phyloP scores from a whole-genome alignment of 345 rosid species.

The Capsella bursapastoris region DNA sequence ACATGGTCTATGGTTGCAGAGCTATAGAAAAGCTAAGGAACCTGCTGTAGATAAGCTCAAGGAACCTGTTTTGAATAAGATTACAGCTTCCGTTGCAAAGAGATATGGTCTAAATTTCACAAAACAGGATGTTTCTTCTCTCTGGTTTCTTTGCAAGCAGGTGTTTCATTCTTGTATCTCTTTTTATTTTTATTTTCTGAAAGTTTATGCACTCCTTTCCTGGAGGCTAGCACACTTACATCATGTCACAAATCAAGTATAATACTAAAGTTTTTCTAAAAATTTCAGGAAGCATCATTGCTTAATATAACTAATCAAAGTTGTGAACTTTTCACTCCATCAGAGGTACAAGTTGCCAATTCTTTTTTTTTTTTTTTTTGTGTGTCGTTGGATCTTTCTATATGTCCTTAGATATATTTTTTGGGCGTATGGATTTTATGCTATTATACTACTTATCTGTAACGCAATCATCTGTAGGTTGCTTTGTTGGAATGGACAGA shows the following conservation, averaged over 20 bases:
- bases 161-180: conserved; percentile 44
- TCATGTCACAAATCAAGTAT: not conserved
- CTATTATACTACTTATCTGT: conserved; percentile 34
- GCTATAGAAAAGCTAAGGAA: conserved; percentile 57
- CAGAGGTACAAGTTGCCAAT: conserved; percentile 61
- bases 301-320: conserved; percentile 82
- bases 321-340: conserved; percentile 78
- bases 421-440: not conserved
- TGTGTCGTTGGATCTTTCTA: not conserved
- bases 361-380: not conserved
- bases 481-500: conserved; percentile 96
- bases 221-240: not conserved
- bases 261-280: not conserved
- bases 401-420: not conserved
- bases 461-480: conserved; percentile 52
- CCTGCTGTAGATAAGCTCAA: conserved; percentile 81
- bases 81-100: conserved; percentile 62
- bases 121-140: conserved; percentile 75
- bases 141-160: conserved; percentile 97
- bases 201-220: not conserved
- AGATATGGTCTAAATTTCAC: conserved; percentile 69
- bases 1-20: conserved; percentile 49
- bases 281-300: conserved; percentile 88
- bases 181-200: not conserved
- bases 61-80: conserved; percentile 81